Base-by-base conservation (phyloP, 352 stramenopile genomes). In the Pythium periplocum region DNA sequence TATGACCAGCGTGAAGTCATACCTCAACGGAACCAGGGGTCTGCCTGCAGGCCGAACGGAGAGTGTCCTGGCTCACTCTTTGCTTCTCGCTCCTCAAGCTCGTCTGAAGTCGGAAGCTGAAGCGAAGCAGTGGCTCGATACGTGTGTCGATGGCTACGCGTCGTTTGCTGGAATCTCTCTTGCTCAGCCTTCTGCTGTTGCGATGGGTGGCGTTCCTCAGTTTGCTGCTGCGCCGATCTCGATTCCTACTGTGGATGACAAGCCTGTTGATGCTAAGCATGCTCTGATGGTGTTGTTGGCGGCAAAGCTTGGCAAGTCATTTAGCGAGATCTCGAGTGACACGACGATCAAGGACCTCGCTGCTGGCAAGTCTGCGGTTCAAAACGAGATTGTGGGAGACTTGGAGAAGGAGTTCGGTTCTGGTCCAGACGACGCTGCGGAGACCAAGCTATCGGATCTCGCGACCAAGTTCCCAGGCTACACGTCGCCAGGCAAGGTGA, bases 341-440 rank as follows among this genome's bases (percentile, higher is more conserved):
- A 53, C 68, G 12, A 90, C 73, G 6, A 87, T 96, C 57, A 91
- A 95, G 67, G 78, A 87, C 46, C 59, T 95, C 2, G 62, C 76
- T 39, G 83, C 76, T 11, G 86, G 84, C 40, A 94, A 94, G 64
- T 93, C 77, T 6, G 82, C 86, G 31, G 64, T 95, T n/a, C 84
- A 95, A 55, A 96, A 95, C 55, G 86, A 96, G 66, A 78, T 96
- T 31, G 73, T 92, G 35, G 85, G 84, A 10, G 86, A 96, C 11
- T 37, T 96, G 38, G 83, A 87, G 65, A 86, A 80, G 59, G 86
- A 96, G 66, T 95, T 96, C 34, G 84, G 83, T 32, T 83, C 73
- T n/a, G 70, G 59, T 8, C 69, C 73, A 7, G 86, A 95, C 32
- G 83, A 90, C 42, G 82, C 73, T 6, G 80, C 79, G 33, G 85